Percentiles rank a stretch among this genome's conserved stretches.
These are phyloP conservation scores for Insectozyma bohioensis DNA, from an alignment of 1,139 yeast genomes.

Conservation along the genomic window DNA sequence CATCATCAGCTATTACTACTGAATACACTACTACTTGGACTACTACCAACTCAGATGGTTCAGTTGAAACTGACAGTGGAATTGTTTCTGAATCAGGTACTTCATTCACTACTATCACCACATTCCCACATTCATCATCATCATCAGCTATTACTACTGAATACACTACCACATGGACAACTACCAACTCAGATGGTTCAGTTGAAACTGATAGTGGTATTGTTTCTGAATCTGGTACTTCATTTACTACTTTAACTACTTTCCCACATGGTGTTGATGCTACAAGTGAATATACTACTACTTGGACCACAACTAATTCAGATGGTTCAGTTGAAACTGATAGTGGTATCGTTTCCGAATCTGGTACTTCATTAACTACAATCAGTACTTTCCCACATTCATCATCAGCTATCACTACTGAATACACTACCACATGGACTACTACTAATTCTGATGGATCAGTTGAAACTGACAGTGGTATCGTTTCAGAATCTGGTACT, in stretches of 20 bases:
- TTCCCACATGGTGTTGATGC: slow-evolving; percentile 1
- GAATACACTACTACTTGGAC: slow-evolving; percentile 18
- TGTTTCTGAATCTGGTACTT: slow-evolving; percentile 10
- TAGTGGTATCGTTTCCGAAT: slow-evolving; percentile 15
- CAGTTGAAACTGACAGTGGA: slow-evolving; percentile 16
- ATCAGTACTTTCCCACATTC: slow-evolving; percentile 2
- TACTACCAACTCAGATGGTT: slow-evolving; percentile 21
- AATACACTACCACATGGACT: slow-evolving; percentile 11
- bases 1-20: slow-evolving; percentile 7
- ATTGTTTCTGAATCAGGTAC: slow-evolving; percentile 8
- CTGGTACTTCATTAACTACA: slow-evolving; percentile 8
- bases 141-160: slow-evolving; percentile 10
- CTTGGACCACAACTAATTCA: slow-evolving; percentile 19
- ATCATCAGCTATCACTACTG: slow-evolving; percentile 8
- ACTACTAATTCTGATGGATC: slow-evolving; percentile 5
- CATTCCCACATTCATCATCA: slow-evolving; percentile 9
- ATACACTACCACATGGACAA: slow-evolving; percentile 18
- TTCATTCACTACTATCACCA: slow-evolving; percentile 1
- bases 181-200: slow-evolving; percentile 19
- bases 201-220: slow-evolving; percentile 16
- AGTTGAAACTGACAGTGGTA: slow-evolving; percentile 10
- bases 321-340: slow-evolving; percentile 19
- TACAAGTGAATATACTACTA: slow-evolving; percentile 19
- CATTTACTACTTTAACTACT: slow-evolving; percentile 4
- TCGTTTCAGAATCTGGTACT: slow-evolving; percentile 8